These are phyloP conservation scores for Epichloe glyceriae DNA, from an alignment of 2,329 filamentous ascomycete species.

Conservation along the genomic window DNA sequence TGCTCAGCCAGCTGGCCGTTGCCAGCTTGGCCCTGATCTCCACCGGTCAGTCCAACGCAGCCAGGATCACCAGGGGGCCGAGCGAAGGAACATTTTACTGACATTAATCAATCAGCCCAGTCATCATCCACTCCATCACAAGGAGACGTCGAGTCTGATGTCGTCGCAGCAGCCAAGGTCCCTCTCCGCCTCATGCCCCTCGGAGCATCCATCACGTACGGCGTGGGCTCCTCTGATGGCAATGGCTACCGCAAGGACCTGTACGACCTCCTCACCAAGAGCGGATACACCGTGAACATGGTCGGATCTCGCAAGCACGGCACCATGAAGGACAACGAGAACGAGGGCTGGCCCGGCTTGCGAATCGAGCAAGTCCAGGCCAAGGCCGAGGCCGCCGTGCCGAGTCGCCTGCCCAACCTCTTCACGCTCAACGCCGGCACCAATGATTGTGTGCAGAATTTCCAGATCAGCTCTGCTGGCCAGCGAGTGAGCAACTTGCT, in stretches of 20 bases:
- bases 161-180: conserved; percentile 9
- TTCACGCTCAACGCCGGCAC: conserved; percentile 30
- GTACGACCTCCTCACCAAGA: conserved; percentile 17
- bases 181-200: conserved; percentile 30
- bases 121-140: not conserved
- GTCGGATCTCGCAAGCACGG: conserved; percentile 22
- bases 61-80: not conserved
- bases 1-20: conserved; percentile 7
- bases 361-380: conserved; percentile 26
- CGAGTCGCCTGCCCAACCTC: conserved; percentile 23
- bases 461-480: conserved; percentile 17
- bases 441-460: conserved; percentile 27
- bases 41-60: conserved; percentile 3
- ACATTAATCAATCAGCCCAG: not conserved
- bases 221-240: conserved; percentile 20
- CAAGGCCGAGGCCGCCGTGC: conserved; percentile 21
- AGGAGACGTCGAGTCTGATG: not conserved
- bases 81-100: not conserved
- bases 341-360: conserved; percentile 31
- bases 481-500: conserved; percentile 23
- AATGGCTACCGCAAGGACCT: conserved; percentile 28
- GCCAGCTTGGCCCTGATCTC: conserved; percentile 15
- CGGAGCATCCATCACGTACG: conserved; percentile 30
- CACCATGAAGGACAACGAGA: conserved; percentile 27
- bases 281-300: conserved; percentile 18